Percentiles rank a stretch among this genome's conserved stretches.
These are phyloP conservation scores for Perkinsus chesapeaki DNA, from an alignment of 169 alveolate species.

Conservation along the genomic window DNA sequence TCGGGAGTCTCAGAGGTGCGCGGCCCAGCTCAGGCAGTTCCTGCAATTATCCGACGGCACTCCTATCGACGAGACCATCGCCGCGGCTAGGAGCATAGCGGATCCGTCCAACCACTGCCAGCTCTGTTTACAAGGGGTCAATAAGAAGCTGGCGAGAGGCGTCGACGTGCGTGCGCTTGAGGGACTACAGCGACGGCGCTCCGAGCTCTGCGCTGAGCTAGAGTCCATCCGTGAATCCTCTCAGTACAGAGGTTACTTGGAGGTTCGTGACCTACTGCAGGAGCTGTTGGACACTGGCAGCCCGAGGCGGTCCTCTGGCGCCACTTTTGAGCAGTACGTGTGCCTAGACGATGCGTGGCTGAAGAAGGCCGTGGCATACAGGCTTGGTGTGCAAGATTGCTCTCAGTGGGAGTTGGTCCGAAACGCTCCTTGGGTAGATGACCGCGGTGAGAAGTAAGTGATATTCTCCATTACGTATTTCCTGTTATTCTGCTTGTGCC, in stretches of 20 bases:
- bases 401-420: not conserved
- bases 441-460: not conserved
- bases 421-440: not conserved
- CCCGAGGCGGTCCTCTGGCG: not conserved
- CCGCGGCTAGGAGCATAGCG: not conserved
- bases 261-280: not conserved
- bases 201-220: not conserved
- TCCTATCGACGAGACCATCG: not conserved
- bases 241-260: not conserved
- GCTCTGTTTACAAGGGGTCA: not conserved
- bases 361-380: not conserved
- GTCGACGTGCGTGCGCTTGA: not conserved
- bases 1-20: not conserved
- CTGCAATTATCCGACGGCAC: not conserved
- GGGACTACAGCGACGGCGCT: not conserved
- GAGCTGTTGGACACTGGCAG: not conserved
- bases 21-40: not conserved
- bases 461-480: not conserved
- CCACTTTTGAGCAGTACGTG: not conserved
- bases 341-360: not conserved
- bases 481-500: not conserved
- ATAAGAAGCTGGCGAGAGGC: not conserved
- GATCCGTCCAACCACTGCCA: not conserved
- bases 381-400: not conserved
- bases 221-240: not conserved